phyloP scores from a whole-genome alignment of 75 land plant genomes.

The Sequoia sempervirens region DNA sequence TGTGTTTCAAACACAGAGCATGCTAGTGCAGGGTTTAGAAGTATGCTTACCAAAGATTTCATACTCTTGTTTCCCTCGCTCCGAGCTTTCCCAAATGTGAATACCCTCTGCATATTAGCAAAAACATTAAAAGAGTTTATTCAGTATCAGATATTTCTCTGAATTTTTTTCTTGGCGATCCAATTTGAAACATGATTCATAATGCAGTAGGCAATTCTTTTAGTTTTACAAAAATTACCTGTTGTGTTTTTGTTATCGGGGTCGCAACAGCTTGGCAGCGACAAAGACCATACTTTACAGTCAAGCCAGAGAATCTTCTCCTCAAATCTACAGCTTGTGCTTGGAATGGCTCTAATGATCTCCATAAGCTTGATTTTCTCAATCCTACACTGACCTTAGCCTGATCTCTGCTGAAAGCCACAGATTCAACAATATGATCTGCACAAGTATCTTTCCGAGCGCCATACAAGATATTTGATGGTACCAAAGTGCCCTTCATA shows the following conservation, averaged over 20 bases:
- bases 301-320: background rate
- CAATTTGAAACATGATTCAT: background rate
- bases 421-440: background rate
- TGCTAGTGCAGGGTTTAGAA: background rate
- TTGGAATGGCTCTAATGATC: background rate
- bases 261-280: conserved; percentile 28
- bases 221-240: conserved; percentile 24
- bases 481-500: background rate
- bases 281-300: background rate
- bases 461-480: background rate
- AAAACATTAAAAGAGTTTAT: background rate
- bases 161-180: background rate
- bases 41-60: conserved; percentile 75
- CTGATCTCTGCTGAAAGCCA: background rate
- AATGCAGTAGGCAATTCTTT: background rate
- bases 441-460: background rate
- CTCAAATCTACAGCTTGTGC: background rate
- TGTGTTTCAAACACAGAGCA: background rate
- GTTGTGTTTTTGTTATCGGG: conserved; percentile 39
- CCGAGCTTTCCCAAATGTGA: conserved; percentile 88
- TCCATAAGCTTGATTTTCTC: conserved; percentile 6
- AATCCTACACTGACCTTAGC: background rate
- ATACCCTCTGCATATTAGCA: conserved; percentile 61
- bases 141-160: background rate
- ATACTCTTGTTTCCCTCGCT: conserved; percentile 94